Evolutionary conservation across 108 stramenopile genomes (phyloP).

Genomic region (Pinguiococcus pyrenoidosus): DNA sequence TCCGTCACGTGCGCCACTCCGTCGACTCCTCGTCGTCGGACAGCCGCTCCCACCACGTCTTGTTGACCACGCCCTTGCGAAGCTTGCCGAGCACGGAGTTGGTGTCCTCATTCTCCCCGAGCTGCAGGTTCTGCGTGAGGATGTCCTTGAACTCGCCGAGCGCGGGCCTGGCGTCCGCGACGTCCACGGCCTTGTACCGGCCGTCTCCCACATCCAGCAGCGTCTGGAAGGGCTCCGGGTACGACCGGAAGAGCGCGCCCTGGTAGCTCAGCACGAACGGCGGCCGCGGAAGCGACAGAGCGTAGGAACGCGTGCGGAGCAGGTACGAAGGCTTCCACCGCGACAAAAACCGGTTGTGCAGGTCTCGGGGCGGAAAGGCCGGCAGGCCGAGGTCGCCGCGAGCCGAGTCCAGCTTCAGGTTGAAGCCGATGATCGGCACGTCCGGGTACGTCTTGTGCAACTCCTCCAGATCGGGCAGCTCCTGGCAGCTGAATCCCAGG

Average conservation of each 20-base stretch:
- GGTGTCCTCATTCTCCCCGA: constrained; percentile 43
- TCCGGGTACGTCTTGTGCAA: constrained; percentile 33
- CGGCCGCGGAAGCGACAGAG: constrained; percentile 35
- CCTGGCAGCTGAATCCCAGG: constrained; percentile 71
- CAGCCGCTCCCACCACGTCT: too few relatives aligned
- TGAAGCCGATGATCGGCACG: constrained; percentile 68
- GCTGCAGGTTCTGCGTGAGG: constrained; percentile 61
- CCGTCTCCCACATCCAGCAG: constrained; percentile 76
- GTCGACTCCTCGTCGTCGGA: too few relatives aligned
- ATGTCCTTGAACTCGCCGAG: constrained; percentile 76
- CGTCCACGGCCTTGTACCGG: constrained; percentile 45
- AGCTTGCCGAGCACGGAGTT: too few relatives aligned
- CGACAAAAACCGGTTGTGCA: constrained; percentile 74
- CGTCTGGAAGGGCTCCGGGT: constrained; percentile 78
- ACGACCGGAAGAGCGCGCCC: constrained; percentile 76
- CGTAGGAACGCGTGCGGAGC: constrained; percentile 78
- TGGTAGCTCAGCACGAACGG: constrained; percentile 86
- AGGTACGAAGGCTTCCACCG: constrained; percentile 73
- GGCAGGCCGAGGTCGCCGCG: constrained; percentile 82
- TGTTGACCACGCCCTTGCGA: too few relatives aligned
- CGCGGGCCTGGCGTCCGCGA: constrained; percentile 51
- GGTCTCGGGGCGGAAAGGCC: constrained; percentile 67
- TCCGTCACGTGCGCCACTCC: too few relatives aligned
- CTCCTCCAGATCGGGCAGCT: constrained; percentile 81
- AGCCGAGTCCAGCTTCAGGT: constrained; percentile 73